Percentiles rank a stretch among this genome's conserved stretches.
phyloP scores from a whole-genome alignment of 371 early-diverging fungal species.

The Mortierella sp. region DNA sequence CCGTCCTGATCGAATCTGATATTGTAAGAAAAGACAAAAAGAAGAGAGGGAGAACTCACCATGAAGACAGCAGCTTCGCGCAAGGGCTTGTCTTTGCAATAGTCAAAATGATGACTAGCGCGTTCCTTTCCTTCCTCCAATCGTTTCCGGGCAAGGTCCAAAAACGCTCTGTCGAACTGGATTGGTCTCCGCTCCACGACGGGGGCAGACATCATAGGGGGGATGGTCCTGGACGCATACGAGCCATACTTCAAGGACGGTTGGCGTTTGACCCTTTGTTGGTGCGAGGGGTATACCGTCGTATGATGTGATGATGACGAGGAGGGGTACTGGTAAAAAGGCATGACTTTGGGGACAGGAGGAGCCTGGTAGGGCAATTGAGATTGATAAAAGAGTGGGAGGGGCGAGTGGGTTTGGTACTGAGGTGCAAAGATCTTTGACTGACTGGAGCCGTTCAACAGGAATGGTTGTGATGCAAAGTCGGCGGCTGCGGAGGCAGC shows the following conservation, averaged over 20 bases:
- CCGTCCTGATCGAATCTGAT: background rate
- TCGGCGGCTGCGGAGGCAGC: background rate
- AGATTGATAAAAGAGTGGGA: constrained; percentile 27
- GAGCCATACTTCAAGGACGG: constrained; percentile 29
- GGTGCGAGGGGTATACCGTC: constrained; percentile 34
- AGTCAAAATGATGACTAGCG: constrained; percentile 46
- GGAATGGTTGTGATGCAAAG: constrained; percentile 26
- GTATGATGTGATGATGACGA: constrained; percentile 5
- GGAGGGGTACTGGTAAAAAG: constrained; percentile 1
- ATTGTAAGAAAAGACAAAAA: background rate
- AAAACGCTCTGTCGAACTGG: constrained; percentile 34
- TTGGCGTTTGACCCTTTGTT: constrained; percentile 23
- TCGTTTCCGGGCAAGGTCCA: constrained; percentile 36
- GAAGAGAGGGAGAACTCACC: constrained; percentile 21
- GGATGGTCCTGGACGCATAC: constrained; percentile 36
- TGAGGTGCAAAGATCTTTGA: constrained; percentile 46
- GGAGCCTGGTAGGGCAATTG: constrained; percentile 32
- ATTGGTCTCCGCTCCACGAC: constrained; percentile 11
- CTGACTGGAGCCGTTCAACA: constrained; percentile 30
- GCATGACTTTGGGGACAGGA: constrained; percentile 11
- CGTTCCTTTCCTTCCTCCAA: constrained; percentile 23
- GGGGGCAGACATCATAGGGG: constrained; percentile 31
- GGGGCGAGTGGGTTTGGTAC: constrained; percentile 30
- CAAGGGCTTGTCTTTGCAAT: constrained; percentile 48
- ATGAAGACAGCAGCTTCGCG: constrained; percentile 54